Base-by-base conservation (phyloP, 352 stramenopile genomes). In the Elongisporangium undulatum region DNA sequence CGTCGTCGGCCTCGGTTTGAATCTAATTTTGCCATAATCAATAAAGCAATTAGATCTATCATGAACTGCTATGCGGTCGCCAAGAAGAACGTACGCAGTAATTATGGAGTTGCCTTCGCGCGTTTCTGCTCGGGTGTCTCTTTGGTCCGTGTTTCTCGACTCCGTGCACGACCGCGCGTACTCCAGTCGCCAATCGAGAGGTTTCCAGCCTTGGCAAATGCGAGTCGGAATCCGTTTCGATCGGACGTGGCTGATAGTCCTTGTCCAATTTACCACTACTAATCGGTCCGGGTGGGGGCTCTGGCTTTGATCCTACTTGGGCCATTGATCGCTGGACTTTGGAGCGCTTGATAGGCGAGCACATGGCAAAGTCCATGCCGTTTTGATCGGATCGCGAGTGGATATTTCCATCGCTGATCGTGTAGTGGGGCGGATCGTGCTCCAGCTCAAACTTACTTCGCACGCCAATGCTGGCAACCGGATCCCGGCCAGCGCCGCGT, bases 151-250 rank as follows among this genome's bases (percentile, higher is more conserved):
- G 61, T 57, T 87, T 90, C 49, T 90, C 71, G 6, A 88, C 64
- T 1, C 77, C 75, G 2, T 60, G 67, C 0, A 86, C 66, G 12
- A 89, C 74, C 8, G 77, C 79, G 8, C 72, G 74, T 10, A 89
- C 79, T 3, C 77, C 79, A 0, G 83, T 62, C 24, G 77, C 77
- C 39, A 89, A 54, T 1, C 75, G 71, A 10, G 68, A 77, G 0
- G 80, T 81, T 20, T 88, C 76, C 7, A 90, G 61, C 17, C 82
- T 66, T 20, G 80, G 80, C 23, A 90, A 67, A 3, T 72, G 70
- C 2, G 64, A 45, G 34, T 45, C 17, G 34, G 34, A 45, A 2
- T 45, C 34, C 16, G 9, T 15, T 15, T 45, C 34, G 34, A 45
- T 17, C 34, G 34, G 34, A 1, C 34, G 16, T 45, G 9, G 10